phyloP scores from a whole-genome alignment of 2,329 filamentous ascomycete genomes.

The Colletotrichum sp. region DNA sequence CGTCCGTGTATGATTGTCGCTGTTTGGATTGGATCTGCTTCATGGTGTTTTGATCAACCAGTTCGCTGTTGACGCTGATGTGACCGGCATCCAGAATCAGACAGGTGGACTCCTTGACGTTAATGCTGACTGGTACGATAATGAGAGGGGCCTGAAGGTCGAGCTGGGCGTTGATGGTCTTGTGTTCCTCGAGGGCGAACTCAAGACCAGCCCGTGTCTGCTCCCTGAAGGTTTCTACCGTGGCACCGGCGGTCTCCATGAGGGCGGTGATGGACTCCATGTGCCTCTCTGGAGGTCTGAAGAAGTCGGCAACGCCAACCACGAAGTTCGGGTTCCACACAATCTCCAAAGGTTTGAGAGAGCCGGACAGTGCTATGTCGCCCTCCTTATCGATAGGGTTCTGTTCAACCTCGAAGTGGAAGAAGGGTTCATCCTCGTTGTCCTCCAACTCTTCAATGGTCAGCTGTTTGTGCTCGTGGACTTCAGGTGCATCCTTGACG shows the following conservation, averaged over 20 bases:
- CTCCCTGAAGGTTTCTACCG: slow-evolving; percentile 91
- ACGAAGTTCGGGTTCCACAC: slow-evolving; percentile 97
- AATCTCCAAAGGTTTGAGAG: slow-evolving; percentile 93
- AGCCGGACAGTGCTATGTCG: slow-evolving; percentile 87
- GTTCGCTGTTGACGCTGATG: slow-evolving; percentile 89
- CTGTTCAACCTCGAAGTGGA: slow-evolving; percentile 90
- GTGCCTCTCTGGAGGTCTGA: slow-evolving; percentile 92
- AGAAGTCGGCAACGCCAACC: slow-evolving; percentile 91
- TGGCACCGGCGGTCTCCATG: slow-evolving; percentile 94
- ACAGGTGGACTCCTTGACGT: slow-evolving; percentile 78
- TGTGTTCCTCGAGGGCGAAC: slow-evolving; percentile 96
- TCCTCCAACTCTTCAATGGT: slow-evolving; percentile 60
- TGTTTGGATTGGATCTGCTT: slow-evolving; percentile 92
- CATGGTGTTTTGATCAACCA: slow-evolving; percentile 91
- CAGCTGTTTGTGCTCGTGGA: slow-evolving; percentile 49
- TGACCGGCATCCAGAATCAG: slow-evolving; percentile 96
- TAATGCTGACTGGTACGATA: slow-evolving; percentile 94
- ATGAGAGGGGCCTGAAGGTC: slow-evolving; percentile 96
- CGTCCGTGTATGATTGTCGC: slow-evolving; percentile 82
- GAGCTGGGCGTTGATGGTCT: slow-evolving; percentile 94
- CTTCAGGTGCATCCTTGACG: slow-evolving; percentile 82
- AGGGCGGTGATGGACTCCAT: slow-evolving; percentile 98
- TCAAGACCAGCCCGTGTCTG: slow-evolving; percentile 95
- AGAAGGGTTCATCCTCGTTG: slow-evolving; percentile 75
- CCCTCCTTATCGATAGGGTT: slow-evolving; percentile 93